Base-by-base conservation (phyloP, 2,329 filamentous ascomycete species). In the Talaromyces atroroseus region DNA sequence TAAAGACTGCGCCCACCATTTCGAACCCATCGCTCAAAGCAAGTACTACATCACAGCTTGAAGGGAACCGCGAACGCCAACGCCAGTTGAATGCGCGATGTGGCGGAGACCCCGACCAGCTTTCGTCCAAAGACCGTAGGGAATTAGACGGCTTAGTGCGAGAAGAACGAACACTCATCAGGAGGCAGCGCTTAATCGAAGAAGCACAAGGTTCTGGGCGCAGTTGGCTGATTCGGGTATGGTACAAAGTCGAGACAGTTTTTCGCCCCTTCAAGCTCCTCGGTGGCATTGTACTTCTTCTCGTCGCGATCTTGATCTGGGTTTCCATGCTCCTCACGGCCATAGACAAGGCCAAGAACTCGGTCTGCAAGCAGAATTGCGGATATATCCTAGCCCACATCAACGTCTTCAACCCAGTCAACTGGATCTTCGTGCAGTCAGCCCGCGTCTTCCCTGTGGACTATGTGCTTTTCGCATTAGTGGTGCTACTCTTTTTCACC, bases 331-430 rank as follows among this genome's bases (percentile, higher is more conserved):
- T 97, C 63, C 88, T 97, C 68, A 97, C 92, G 0, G 88, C 86
- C 63, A 91, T 97, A 66, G 94, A 99, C 81, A 97, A 97, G 77
- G 90, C 91, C 36, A 92, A 88, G 72, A 96, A 97, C 76, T 96
- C 92, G 3, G 78, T 95, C 60, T 99, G 94, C 82, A 92, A 94
- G 71, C 79, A 85, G 58, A 86, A 84, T 64, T 99, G 94, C 69
- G 94, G 94, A 60, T 99, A 96, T 74, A 89, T 97, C 50, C 81
- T 99, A 4, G 90, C 86, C 45, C 80, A 86, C 67, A 88, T 95
- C 71, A 90, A 95, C 70, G 85, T 97, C 64, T 95, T 96, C 78
- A 94, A 99, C 70, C 94, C 94, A 1, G 79, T 96, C 68, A 97
- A 99, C 76, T 95, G 87, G 82, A 78, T 95, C 57, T 84, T 96